Evolutionary conservation across 768 basidiomycete species (phyloP).

Genomic region (Lactifluus hygrophoroides): DNA sequence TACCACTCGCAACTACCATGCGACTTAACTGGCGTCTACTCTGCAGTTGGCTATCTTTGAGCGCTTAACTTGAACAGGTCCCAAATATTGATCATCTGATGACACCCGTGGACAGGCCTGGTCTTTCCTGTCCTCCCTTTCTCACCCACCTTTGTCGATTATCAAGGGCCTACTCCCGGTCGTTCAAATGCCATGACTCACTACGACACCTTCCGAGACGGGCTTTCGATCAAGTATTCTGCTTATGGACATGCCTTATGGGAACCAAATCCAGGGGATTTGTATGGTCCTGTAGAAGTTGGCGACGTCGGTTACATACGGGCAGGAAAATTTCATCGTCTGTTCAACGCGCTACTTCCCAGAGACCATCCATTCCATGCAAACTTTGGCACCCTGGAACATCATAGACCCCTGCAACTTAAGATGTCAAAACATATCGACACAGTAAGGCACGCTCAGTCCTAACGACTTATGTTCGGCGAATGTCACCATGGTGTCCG

Average conservation of each 20-base stretch:
- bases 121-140: neutral
- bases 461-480: neutral
- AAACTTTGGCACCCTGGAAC: neutral
- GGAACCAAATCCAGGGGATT: neutral
- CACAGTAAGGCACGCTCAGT: neutral
- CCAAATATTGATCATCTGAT: neutral
- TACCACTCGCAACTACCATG: neutral
- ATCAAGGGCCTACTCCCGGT: neutral
- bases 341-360: neutral
- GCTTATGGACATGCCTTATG: neutral
- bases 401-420: neutral
- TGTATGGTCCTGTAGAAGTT: neutral
- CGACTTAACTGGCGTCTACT: neutral
- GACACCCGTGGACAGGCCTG: neutral
- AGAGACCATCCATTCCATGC: neutral
- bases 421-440: neutral
- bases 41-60: neutral
- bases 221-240: neutral
- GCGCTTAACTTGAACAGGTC: neutral
- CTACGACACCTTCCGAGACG: neutral
- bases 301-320: neutral
- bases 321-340: neutral
- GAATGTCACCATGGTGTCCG: neutral
- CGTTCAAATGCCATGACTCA: neutral
- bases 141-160: neutral